phyloP scores from a whole-genome alignment of 345 rosid genomes.

The Xanthoceras sorbifolium region DNA sequence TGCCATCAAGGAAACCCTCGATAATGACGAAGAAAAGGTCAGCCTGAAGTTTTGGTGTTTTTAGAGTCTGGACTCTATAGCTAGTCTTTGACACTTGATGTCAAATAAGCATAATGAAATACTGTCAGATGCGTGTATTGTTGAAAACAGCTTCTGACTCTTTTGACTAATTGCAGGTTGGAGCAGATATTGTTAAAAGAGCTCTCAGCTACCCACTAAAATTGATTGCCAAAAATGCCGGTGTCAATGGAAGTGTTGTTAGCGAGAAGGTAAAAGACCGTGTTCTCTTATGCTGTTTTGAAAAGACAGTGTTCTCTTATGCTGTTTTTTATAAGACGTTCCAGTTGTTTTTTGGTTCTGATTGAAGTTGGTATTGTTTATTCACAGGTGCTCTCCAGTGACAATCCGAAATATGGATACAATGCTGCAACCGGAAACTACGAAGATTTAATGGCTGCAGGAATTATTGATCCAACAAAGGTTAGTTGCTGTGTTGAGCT shows the following conservation, averaged over 20 bases:
- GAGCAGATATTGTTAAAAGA: conserved; percentile 91
- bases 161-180: conserved; percentile 55
- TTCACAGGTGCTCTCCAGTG: conserved; percentile 72
- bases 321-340: neutral
- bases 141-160: neutral
- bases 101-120: neutral
- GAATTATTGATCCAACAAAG: conserved; percentile 97
- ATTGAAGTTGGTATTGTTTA: neutral
- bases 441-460: conserved; percentile 96
- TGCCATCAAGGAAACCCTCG: conserved; percentile 71
- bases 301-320: neutral
- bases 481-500: conserved; percentile 27
- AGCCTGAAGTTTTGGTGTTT: neutral
- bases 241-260: conserved; percentile 94
- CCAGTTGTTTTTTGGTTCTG: neutral
- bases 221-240: conserved; percentile 92
- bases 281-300: no score
- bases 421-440: conserved; percentile 96
- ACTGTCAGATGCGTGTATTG: neutral
- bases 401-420: conserved; percentile 68
- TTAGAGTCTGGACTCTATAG: neutral
- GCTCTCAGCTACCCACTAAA: conserved; percentile 90
- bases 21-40: conserved; percentile 84
- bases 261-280: conserved; percentile 69
- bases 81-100: neutral